Evolutionary conservation across 257 asterid genomes (phyloP).

Genomic region (Solanum bukasovii): DNA sequence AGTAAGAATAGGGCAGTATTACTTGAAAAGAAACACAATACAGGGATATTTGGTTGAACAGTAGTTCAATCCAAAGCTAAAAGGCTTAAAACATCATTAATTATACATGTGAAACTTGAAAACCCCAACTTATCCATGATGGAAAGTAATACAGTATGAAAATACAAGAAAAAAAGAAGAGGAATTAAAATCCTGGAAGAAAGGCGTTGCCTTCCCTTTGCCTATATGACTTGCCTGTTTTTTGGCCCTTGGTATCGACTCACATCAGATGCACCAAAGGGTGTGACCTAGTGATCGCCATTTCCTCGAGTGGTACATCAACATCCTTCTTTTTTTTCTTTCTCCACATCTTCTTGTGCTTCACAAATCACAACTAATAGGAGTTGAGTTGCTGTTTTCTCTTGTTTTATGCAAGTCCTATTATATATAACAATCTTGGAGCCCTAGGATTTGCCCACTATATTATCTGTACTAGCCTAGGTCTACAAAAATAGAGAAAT

Average conservation of each 20-base stretch:
- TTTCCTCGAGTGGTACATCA: not conserved
- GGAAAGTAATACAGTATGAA: not conserved
- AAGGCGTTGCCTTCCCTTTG: conserved; percentile 72
- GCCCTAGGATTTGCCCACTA: not conserved
- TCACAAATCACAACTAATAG: not conserved
- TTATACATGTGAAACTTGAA: not conserved
- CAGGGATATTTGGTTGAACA: not conserved
- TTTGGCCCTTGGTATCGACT: not conserved
- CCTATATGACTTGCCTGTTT: conserved; percentile 49
- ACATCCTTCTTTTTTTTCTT: conserved; percentile 25
- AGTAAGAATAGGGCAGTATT: not conserved
- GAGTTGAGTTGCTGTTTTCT: not conserved
- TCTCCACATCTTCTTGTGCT: conserved; percentile 1
- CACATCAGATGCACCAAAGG: conserved; percentile 6
- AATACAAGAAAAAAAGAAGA: not conserved
- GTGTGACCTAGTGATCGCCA: not conserved
- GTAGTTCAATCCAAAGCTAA: not conserved
- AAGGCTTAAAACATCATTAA: not conserved
- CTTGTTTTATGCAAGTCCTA: not conserved
- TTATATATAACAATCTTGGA: conserved; percentile 5
- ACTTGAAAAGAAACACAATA: not conserved
- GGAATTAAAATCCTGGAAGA: conserved; percentile 32
- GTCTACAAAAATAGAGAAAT: not conserved
- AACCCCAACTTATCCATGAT: not conserved
- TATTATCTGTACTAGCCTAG: not conserved